These are phyloP conservation scores for Naematelia aurantialba DNA, from an alignment of 768 basidiomycete species.

Conservation along the genomic window DNA sequence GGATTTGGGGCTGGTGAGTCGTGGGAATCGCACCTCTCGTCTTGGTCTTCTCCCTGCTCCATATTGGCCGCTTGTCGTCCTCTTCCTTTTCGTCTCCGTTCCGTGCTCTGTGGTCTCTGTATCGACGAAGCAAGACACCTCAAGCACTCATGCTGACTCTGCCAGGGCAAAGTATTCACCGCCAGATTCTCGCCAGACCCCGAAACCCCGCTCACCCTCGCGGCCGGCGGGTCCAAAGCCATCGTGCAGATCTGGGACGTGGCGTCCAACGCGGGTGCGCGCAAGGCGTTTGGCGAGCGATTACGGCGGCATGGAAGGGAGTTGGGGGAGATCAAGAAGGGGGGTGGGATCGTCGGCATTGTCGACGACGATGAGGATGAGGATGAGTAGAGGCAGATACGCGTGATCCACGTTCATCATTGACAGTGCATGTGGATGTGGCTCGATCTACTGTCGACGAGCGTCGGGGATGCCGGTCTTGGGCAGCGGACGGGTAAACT, in stretches of 20 bases:
- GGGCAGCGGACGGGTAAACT: neutral
- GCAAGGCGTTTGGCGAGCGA: constrained; percentile 77
- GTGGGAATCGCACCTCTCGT: constrained; percentile 29
- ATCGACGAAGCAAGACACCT: no score
- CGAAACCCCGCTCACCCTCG: constrained; percentile 70
- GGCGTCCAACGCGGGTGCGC: constrained; percentile 71
- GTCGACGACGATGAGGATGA: constrained; percentile 54
- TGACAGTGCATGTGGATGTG: no score
- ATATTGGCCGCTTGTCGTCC: no score
- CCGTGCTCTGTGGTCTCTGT: no score
- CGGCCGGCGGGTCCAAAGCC: constrained; percentile 89
- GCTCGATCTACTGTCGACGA: no score
- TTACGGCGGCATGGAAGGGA: constrained; percentile 67
- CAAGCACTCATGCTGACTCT: constrained; percentile 4
- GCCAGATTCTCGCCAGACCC: constrained; percentile 88
- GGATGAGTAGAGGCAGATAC: no score
- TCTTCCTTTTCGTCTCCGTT: no score
- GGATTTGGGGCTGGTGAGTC: constrained; percentile 80
- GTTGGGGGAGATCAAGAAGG: constrained; percentile 52
- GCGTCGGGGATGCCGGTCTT: neutral
- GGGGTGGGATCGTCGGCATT: constrained; percentile 46
- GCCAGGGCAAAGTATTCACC: constrained; percentile 93
- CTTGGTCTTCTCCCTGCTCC: no score
- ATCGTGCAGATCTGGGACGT: constrained; percentile 95
- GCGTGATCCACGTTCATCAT: no score